Evolutionary conservation across 2,329 filamentous ascomycete genomes (phyloP).

Genomic region (Botrytis paeoniae): DNA sequence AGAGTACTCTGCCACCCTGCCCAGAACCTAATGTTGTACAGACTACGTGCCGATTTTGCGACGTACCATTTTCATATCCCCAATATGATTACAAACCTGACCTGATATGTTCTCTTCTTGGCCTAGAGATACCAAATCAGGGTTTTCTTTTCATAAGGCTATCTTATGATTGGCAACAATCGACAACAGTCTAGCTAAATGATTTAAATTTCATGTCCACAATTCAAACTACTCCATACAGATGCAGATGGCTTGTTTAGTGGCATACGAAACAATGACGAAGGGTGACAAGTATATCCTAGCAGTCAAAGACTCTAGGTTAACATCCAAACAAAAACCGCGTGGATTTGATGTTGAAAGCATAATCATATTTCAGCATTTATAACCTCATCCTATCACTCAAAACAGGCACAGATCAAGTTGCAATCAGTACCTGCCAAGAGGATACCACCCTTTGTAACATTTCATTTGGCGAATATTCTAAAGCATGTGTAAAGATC

Average conservation of each 20-base stretch:
- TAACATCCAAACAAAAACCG: neutral
- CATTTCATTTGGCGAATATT: slow-evolving; percentile 6
- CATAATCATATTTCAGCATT: slow-evolving; percentile 7
- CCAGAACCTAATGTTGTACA: neutral
- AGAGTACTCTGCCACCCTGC: neutral
- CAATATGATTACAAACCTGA: neutral
- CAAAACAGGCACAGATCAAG: slow-evolving; percentile 2
- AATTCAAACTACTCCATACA: neutral
- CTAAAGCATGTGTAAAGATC: slow-evolving; percentile 3
- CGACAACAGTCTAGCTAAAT: neutral
- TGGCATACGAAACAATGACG: slow-evolving; percentile 5
- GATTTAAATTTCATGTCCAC: neutral
- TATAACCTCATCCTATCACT: slow-evolving; percentile 7
- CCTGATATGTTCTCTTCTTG: neutral
- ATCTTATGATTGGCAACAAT: slow-evolving; percentile 5
- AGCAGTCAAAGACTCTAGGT: neutral
- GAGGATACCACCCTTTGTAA: neutral
- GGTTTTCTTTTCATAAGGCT: neutral
- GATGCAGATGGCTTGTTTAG: neutral
- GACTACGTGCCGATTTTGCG: neutral
- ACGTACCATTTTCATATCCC: neutral
- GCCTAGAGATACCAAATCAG: neutral
- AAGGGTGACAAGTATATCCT: neutral
- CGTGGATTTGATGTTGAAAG: neutral
- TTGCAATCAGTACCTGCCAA: slow-evolving; percentile 10